Evolutionary conservation across 2,329 filamentous ascomycete species (phyloP).

Genomic region (Botryosphaeria dothidea): DNA sequence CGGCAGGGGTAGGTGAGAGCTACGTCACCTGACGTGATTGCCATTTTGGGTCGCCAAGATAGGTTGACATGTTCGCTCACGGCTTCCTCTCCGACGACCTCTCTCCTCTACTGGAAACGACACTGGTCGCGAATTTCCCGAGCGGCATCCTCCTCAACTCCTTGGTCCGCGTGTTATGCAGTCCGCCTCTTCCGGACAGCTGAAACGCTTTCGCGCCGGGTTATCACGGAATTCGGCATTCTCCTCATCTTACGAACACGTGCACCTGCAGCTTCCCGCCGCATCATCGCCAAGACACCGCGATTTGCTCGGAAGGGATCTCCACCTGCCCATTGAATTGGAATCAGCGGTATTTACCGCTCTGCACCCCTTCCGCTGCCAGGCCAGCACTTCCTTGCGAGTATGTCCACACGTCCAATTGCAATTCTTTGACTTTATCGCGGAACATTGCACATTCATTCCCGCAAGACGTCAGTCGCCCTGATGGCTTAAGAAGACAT

Average conservation of each 20-base stretch:
- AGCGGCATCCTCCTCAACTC: background rate
- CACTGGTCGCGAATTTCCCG: background rate
- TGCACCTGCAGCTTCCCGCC: constrained; percentile 11
- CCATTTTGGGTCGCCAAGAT: constrained; percentile 10
- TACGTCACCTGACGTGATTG: background rate
- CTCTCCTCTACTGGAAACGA: background rate
- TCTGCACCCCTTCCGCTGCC: background rate
- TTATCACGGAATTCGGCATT: constrained; percentile 8
- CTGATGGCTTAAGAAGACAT: background rate
- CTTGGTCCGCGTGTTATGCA: background rate
- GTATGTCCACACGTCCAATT: background rate
- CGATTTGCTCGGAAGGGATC: background rate
- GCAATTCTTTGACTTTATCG: background rate
- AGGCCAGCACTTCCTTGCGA: background rate
- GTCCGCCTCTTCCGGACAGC: background rate
- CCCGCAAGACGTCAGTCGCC: background rate
- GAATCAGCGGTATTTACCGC: background rate
- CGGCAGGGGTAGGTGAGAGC: background rate
- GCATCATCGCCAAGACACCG: constrained; percentile 2
- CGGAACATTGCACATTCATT: background rate
- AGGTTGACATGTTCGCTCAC: background rate
- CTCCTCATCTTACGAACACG: constrained; percentile 1
- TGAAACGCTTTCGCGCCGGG: background rate
- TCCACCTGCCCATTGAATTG: background rate
- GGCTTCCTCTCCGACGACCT: background rate